Evolutionary conservation across 2,329 filamentous ascomycete genomes (phyloP).

Genomic region (Colletotrichum cordylinicola): DNA sequence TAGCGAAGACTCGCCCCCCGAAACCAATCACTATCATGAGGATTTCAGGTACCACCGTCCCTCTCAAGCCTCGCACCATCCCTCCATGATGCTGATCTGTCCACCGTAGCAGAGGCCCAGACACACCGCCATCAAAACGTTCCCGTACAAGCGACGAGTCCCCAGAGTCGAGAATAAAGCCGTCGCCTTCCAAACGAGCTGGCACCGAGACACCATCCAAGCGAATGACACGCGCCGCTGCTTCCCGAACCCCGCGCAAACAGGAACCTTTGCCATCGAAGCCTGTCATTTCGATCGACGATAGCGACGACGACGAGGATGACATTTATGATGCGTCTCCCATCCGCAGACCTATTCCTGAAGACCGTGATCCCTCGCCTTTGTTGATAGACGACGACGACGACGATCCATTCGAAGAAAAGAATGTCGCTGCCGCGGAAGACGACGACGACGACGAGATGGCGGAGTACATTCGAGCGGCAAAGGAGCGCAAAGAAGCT

Average conservation of each 20-base stretch:
- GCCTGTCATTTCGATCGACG: constrained; percentile 25
- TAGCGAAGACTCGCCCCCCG: constrained; percentile 18
- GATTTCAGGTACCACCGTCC: not conserved
- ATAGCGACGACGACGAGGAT: constrained; percentile 25
- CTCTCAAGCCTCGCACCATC: not conserved
- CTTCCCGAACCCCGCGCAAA: constrained; percentile 17
- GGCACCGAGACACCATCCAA: constrained; percentile 13
- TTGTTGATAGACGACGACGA: constrained; percentile 26
- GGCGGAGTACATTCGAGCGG: constrained; percentile 50
- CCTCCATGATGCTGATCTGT: constrained; percentile 19
- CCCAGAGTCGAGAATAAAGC: constrained; percentile 6
- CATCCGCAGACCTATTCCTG: constrained; percentile 1
- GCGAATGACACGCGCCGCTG: constrained; percentile 1
- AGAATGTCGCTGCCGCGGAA: constrained; percentile 6
- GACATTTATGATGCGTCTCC: constrained; percentile 21
- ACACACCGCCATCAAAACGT: constrained; percentile 45
- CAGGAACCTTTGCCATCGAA: constrained; percentile 8
- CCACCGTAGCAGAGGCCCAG: constrained; percentile 28
- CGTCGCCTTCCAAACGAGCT: not conserved
- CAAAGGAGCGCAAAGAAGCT: constrained; percentile 43
- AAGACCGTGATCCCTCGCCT: constrained; percentile 14
- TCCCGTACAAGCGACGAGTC: constrained; percentile 27
- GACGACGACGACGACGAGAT: constrained; percentile 43
- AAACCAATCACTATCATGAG: constrained; percentile 26
- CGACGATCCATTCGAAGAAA: constrained; percentile 25